A percentile compares a stretch with the other conserved stretches of the same genome.
These are phyloP conservation scores for Colletotrichum acutatum DNA, from an alignment of 2,329 filamentous ascomycete genomes.

Conservation along the genomic window DNA sequence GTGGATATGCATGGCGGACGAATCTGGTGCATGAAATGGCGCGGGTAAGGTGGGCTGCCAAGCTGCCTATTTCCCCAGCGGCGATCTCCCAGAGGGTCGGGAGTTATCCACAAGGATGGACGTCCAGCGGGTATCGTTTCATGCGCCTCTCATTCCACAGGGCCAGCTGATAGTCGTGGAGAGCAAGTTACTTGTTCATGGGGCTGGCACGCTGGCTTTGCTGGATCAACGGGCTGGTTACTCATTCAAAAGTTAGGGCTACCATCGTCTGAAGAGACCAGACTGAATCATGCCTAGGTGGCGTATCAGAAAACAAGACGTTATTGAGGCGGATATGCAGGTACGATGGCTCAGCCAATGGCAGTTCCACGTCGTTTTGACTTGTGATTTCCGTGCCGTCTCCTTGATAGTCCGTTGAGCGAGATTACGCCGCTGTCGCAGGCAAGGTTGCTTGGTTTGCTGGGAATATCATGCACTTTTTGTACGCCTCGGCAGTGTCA, in stretches of 20 bases:
- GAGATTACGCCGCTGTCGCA: not conserved
- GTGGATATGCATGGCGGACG: not conserved
- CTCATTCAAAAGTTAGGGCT: not conserved
- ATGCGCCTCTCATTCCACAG: constrained; percentile 1
- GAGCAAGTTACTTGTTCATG: not conserved
- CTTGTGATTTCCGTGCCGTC: not conserved
- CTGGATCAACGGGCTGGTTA: not conserved
- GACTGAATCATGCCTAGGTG: not conserved
- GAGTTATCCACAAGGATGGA: constrained; percentile 4
- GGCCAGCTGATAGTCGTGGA: not conserved
- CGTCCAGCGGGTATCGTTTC: constrained; percentile 20
- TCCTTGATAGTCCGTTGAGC: not conserved
- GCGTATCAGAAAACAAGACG: constrained; percentile 7
- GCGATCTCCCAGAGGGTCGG: constrained; percentile 4
- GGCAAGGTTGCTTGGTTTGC: not conserved
- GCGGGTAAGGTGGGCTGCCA: not conserved
- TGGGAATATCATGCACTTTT: not conserved
- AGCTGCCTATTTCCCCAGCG: not conserved
- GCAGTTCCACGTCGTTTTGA: not conserved
- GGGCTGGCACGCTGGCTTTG: no score
- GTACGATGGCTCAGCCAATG: not conserved
- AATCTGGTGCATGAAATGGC: not conserved
- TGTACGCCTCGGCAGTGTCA: not conserved
- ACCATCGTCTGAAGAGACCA: not conserved
- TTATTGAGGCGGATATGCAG: constrained; percentile 2